Conservation (phyloP, 2,329 filamentous ascomycete species). For the Aspergillus melleus region DNA sequence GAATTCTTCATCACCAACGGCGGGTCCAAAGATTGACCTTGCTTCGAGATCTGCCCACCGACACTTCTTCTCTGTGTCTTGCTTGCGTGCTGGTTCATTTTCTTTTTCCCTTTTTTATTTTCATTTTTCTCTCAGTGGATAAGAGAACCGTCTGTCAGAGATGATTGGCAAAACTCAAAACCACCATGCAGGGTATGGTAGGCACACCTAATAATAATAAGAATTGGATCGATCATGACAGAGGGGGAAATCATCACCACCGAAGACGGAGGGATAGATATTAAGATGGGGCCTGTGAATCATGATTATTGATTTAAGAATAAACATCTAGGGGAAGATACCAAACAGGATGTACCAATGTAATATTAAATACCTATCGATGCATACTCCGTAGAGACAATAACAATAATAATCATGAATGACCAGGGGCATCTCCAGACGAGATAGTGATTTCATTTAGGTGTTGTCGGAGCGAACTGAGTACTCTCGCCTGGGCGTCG, state of each 20-base stretch:
- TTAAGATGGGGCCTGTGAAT: not conserved
- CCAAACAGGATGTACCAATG: too few relatives aligned
- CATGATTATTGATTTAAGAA: too few relatives aligned
- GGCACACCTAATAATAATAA: not conserved
- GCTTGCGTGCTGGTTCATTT: not conserved
- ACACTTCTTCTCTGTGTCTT: not conserved
- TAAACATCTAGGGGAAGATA: too few relatives aligned
- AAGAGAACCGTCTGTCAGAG: not conserved
- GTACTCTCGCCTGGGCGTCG: conserved; percentile 7
- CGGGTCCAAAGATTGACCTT: conserved; percentile 3
- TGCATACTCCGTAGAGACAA: too few relatives aligned
- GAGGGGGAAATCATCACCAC: not conserved
- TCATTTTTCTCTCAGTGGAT: not conserved
- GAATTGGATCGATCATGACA: not conserved
- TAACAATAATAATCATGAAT: too few relatives aligned
- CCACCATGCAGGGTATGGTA: not conserved
- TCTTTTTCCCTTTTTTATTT: not conserved
- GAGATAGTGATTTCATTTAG: conserved; percentile 18
- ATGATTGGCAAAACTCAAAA: not conserved
- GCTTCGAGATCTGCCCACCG: conserved; percentile 4
- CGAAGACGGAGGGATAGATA: not conserved
- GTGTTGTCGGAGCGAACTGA: conserved; percentile 10
- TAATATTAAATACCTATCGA: too few relatives aligned
- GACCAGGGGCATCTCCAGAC: not conserved
- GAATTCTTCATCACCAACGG: conserved; percentile 1